phyloP scores from a whole-genome alignment of 345 rosid genomes.

The Brassica nigra region DNA sequence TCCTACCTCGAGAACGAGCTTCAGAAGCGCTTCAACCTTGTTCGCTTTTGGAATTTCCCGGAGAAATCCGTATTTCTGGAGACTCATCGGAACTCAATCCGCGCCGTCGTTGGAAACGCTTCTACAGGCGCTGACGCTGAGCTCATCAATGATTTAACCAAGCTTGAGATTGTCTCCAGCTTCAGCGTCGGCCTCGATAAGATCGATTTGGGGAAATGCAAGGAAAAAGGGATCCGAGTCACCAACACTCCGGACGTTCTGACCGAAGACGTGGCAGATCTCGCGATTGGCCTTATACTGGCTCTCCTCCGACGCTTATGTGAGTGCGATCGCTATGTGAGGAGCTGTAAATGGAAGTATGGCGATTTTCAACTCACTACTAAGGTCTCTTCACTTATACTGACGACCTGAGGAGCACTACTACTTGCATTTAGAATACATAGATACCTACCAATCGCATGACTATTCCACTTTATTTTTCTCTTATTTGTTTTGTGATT shows the following conservation, averaged over 20 bases:
- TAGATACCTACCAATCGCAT: too few species aligned
- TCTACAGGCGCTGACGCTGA: conserved; percentile 67
- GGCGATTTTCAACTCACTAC: conserved; percentile 62
- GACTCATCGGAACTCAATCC: conserved; percentile 51
- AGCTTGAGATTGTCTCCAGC: conserved; percentile 73
- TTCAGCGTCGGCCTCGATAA: conserved; percentile 84
- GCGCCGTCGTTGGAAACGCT: conserved; percentile 77
- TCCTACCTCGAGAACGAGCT: conserved; percentile 68
- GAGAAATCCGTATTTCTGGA: conserved; percentile 51
- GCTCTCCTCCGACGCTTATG: conserved; percentile 73
- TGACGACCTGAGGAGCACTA: too few species aligned
- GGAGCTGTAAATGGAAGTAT: conserved; percentile 71
- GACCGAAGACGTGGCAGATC: conserved; percentile 88
- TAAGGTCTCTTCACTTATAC: conserved; percentile 52
- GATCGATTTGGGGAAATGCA: conserved; percentile 77
- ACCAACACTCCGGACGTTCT: conserved; percentile 90
- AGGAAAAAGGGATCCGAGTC: conserved; percentile 66
- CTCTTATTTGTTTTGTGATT: neutral
- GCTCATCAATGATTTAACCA: conserved; percentile 65
- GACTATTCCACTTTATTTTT: too few species aligned
- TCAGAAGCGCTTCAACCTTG: conserved; percentile 68
- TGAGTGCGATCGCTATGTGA: conserved; percentile 65
- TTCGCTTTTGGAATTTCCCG: conserved; percentile 50
- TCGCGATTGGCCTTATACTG: conserved; percentile 70
- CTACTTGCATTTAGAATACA: too few species aligned